These are phyloP conservation scores for Leccinum subgranulosum DNA, from an alignment of 768 basidiomycete species.

Conservation along the genomic window DNA sequence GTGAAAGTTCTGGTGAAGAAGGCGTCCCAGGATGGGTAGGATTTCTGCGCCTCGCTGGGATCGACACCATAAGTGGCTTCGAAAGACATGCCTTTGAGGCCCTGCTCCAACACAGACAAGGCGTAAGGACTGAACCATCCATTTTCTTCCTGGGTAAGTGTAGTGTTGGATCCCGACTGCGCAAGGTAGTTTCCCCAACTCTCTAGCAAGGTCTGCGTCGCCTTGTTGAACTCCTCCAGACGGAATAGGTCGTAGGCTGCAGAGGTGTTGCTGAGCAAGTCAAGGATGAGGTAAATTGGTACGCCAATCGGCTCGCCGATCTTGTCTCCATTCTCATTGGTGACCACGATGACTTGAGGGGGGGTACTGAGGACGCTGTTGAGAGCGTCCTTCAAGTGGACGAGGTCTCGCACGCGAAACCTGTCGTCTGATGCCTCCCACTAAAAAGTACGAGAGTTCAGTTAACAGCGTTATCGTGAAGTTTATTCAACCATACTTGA, in stretches of 20 bases:
- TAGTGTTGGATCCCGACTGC: constrained; percentile 1
- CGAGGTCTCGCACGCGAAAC: background rate
- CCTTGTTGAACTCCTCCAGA: constrained; percentile 1
- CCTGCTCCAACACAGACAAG: background rate
- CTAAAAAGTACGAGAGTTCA: background rate
- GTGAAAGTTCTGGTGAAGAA: constrained; percentile 49
- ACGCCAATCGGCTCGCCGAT: constrained; percentile 19
- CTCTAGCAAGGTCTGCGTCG: background rate
- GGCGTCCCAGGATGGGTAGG: constrained; percentile 41
- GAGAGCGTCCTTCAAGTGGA: background rate
- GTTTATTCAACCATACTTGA: background rate
- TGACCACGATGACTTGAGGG: background rate
- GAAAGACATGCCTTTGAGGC: background rate
- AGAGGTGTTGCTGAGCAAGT: constrained; percentile 23
- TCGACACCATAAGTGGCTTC: constrained; percentile 2
- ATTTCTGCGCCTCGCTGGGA: background rate
- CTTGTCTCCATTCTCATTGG: background rate
- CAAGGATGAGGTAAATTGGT: constrained; percentile 15
- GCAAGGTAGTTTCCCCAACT: constrained; percentile 3
- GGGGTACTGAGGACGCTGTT: background rate
- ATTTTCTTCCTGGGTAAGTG: background rate
- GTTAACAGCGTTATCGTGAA: background rate
- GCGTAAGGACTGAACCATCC: background rate
- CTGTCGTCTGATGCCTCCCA: background rate
- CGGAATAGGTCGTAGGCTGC: constrained; percentile 18